A percentile compares a stretch with the other conserved stretches of the same genome.
Conservation (phyloP, 176 grass and related monocot genomes). For the Eragrostis curvula region DNA sequence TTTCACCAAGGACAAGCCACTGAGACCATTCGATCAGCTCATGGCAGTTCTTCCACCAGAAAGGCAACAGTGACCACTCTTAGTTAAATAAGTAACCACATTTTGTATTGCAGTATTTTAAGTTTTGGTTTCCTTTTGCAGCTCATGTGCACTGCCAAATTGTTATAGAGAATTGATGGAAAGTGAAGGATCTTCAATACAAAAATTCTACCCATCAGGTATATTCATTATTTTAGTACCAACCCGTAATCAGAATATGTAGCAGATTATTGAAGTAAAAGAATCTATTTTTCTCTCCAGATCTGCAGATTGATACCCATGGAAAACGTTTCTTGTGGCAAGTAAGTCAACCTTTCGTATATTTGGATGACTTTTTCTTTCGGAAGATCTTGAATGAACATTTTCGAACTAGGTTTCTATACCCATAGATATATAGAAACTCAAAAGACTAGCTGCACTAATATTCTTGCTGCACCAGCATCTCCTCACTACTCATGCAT, state of each 20-base stretch:
- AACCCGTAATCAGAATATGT: background rate
- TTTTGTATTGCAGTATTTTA: background rate
- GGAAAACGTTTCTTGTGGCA: conserved; percentile 62
- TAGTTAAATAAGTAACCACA: background rate
- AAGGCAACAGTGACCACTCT: conserved; percentile 34
- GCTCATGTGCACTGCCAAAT: conserved; percentile 41
- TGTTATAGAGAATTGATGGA: conserved; percentile 54
- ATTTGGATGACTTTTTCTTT: background rate
- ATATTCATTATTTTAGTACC: background rate
- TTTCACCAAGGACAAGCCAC: conserved; percentile 46
- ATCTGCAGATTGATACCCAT: conserved; percentile 58
- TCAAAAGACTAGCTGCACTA: background rate
- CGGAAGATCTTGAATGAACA: background rate
- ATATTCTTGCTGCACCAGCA: background rate
- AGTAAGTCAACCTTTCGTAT: conserved; percentile 37
- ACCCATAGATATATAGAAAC: background rate
- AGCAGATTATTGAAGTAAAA: background rate
- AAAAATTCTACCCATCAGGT: conserved; percentile 61
- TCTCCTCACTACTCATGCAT: background rate
- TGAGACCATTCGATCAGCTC: conserved; percentile 68
- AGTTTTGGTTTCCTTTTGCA: conserved; percentile 11
- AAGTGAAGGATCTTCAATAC: conserved; percentile 40
- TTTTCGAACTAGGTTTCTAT: background rate
- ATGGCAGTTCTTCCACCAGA: conserved; percentile 60
- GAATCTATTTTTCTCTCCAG: conserved; percentile 27